Evolutionary conservation across 2,329 filamentous ascomycete genomes (phyloP).

Genomic region (Reticulascus tulasneorum): DNA sequence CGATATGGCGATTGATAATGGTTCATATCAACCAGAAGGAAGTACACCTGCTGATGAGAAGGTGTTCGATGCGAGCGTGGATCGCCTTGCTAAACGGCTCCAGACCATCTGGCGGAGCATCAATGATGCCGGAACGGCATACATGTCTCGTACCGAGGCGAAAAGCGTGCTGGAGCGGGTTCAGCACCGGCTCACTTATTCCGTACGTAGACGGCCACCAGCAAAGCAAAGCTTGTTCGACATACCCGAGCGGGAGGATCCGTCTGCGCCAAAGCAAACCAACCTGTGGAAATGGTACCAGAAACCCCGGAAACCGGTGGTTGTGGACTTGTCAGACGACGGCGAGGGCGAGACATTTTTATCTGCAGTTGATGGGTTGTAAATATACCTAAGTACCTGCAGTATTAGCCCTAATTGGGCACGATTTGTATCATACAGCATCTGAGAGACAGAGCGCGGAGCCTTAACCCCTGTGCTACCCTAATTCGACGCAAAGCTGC

Average conservation of each 20-base stretch:
- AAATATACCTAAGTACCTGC: constrained; percentile 5
- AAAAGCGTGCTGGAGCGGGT: constrained; percentile 73
- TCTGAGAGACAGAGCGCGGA: constrained; percentile 18
- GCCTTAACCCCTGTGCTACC: no score
- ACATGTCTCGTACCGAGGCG: constrained; percentile 68
- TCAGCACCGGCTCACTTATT: constrained; percentile 67
- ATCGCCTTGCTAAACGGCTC: constrained; percentile 59
- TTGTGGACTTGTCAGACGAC: no score
- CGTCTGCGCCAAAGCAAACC: constrained; percentile 34
- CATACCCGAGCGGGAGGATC: constrained; percentile 29
- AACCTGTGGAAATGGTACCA: no score
- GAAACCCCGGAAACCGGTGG: no score
- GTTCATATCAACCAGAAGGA: constrained; percentile 24
- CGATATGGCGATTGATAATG: constrained; percentile 71
- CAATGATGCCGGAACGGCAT: constrained; percentile 68
- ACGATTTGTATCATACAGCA: constrained; percentile 17
- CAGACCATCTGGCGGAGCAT: constrained; percentile 59
- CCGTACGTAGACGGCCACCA: constrained; percentile 61
- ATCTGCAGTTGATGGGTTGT: constrained; percentile 9
- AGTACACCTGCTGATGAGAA: constrained; percentile 25
- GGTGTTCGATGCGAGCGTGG: constrained; percentile 67
- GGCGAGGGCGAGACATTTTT: constrained; percentile 11
- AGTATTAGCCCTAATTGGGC: constrained; percentile 14
- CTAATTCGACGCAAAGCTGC: no score
- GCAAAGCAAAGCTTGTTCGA: constrained; percentile 52